Evolutionary conservation across 371 early-diverging fungal species (phyloP).

Genomic region (Encephalitozoon hellem): DNA sequence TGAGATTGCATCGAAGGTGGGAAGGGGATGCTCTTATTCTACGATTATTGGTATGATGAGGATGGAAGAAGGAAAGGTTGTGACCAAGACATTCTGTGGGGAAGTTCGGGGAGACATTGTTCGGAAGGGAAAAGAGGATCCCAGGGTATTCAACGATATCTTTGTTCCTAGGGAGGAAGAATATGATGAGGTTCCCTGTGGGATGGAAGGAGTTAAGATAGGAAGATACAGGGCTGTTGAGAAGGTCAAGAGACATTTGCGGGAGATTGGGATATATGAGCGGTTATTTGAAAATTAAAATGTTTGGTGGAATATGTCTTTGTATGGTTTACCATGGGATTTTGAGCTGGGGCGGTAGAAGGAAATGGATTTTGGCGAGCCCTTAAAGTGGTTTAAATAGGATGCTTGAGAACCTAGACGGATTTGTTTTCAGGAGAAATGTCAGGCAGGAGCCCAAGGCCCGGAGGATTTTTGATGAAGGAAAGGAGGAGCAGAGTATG

Average conservation of each 20-base stretch:
- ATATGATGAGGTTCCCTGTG: neutral
- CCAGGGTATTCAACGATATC: neutral
- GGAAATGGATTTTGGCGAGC: slow-evolving; percentile 10
- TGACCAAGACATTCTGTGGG: slow-evolving; percentile 13
- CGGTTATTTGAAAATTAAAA: neutral
- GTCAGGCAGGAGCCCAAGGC: neutral
- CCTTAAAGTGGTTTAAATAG: neutral
- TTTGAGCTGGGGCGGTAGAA: neutral
- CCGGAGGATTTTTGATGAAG: neutral
- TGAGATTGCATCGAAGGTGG: slow-evolving; percentile 29
- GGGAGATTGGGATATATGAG: neutral
- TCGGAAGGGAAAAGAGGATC: neutral
- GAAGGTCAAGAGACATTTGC: neutral
- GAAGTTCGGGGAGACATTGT: slow-evolving; percentile 18
- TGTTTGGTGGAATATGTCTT: neutral
- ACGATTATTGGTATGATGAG: slow-evolving; percentile 17
- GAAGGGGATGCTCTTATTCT: neutral
- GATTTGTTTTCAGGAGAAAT: neutral
- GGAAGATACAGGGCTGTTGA: neutral
- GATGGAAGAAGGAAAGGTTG: neutral
- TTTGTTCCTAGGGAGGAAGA: neutral
- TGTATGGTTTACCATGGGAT: neutral
- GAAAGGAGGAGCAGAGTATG: neutral
- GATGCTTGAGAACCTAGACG: slow-evolving; percentile 5
- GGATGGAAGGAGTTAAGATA: neutral